Base-by-base conservation (phyloP, 2,329 filamentous ascomycete species). In the Bisporella sp. region DNA sequence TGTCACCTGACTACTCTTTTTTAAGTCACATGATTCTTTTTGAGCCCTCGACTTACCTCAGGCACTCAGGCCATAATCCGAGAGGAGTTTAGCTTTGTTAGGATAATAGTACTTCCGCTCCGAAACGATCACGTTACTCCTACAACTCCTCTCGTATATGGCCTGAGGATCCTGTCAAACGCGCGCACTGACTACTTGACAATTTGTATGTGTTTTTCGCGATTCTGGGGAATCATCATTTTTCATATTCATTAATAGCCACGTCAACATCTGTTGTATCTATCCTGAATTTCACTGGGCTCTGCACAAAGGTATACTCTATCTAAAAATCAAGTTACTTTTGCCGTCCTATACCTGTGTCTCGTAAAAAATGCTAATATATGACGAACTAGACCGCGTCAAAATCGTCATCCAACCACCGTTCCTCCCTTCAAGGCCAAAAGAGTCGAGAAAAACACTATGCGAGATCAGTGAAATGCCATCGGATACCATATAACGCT, bases 111-210 rank as follows among this genome's bases (percentile, higher is more conserved):
- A 47, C 45, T 37, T 46, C 45, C 32, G 45, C 45, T 46, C 45
- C 45, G 45, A 46, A n/a, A n/a, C n/a, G 45, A 37, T 46, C 45
- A 46, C 41, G 35, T 47, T 47, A 47, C 35, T n/a, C n/a, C n/a
- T n/a, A n/a, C n/a, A n/a, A n/a, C 45, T 41, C 12, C 45, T 47
- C 21, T 47, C 41, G 45, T 47, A 47, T 47, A 47, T 47, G 45
- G 45, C 45, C 45, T 47, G 45, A 40, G 45, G 31, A 28, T 29
- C 45, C 45, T 47, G 45, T 47, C 45, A 40, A 47, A 37, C 45
- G 45, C 45, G 13, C 45, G 21, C 45, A 45, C n/a, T n/a, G 45
- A 6, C 41, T 35, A 40, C 33, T 35, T 11, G 45, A 40, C 31
- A 41, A 40, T 47, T 47, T 47, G 32, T 47, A 47, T 47, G 35